These are phyloP conservation scores for Vitis hybrid DNA, from an alignment of 177 flowering plant species.

Conservation along the genomic window DNA sequence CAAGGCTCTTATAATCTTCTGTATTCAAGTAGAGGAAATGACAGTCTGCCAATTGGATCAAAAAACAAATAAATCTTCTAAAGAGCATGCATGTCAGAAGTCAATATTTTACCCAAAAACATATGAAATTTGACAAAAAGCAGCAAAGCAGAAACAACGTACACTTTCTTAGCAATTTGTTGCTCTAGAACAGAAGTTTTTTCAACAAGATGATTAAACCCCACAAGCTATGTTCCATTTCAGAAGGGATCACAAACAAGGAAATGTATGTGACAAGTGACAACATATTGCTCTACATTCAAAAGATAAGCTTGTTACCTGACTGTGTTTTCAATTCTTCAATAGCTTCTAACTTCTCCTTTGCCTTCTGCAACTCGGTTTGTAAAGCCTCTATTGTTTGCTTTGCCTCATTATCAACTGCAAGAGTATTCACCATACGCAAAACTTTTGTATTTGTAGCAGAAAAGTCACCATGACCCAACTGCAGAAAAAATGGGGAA, in stretches of 20 bases:
- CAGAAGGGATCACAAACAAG: not conserved
- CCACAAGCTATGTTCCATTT: not conserved
- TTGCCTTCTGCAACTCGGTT: constrained; percentile 77
- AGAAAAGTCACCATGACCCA: constrained; percentile 98
- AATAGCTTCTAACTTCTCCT: constrained; percentile 84
- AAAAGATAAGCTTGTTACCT: constrained; percentile 36
- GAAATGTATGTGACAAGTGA: not conserved
- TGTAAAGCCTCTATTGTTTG: constrained; percentile 86
- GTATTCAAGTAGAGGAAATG: no score
- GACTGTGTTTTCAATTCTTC: constrained; percentile 90
- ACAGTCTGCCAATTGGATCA: no score
- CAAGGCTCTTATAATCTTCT: no score
- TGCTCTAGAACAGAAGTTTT: no score
- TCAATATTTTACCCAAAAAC: no score
- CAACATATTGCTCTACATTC: not conserved
- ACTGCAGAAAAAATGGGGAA: constrained; percentile 39
- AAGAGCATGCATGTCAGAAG: no score
- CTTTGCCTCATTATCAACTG: constrained; percentile 87
- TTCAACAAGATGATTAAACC: not conserved
- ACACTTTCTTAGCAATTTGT: no score
- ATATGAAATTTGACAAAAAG: no score
- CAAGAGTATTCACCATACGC: constrained; percentile 96
- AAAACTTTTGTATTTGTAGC: constrained; percentile 87
- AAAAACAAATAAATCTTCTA: no score
- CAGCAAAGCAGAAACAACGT: no score